A percentile compares a stretch with the other conserved stretches of the same genome.
These are phyloP conservation scores for Waltiozyma sp. DNA, from an alignment of 1,139 yeast species.

Conservation along the genomic window DNA sequence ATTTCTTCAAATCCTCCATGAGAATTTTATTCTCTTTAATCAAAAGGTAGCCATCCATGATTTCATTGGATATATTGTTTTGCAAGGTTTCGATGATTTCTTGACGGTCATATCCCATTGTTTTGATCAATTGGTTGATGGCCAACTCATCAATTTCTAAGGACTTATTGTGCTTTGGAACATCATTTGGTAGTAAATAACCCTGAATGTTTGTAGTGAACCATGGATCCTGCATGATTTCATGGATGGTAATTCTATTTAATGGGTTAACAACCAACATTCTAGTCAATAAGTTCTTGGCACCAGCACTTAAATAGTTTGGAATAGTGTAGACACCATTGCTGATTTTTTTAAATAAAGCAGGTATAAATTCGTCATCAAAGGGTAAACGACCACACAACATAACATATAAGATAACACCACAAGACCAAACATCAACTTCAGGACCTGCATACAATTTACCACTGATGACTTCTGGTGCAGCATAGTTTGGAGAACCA, in stretches of 20 bases:
- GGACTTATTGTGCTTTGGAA: slow-evolving; percentile 20
- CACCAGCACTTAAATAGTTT: slow-evolving; percentile 77
- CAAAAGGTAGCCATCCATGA: slow-evolving; percentile 82
- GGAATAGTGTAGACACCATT: slow-evolving; percentile 95
- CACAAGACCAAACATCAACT: slow-evolving; percentile 98
- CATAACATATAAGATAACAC: slow-evolving; percentile 94
- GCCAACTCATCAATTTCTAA: slow-evolving; percentile 63
- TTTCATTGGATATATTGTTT: slow-evolving; percentile 52
- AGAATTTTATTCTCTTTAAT: slow-evolving; percentile 75
- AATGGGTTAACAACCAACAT: slow-evolving; percentile 96
- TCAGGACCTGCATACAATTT: slow-evolving; percentile 97
- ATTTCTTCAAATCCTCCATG: slow-evolving; percentile 53
- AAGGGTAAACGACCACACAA: slow-evolving; percentile 94
- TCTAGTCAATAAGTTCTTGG: slow-evolving; percentile 73
- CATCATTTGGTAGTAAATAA: slow-evolving; percentile 66
- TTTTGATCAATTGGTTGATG: slow-evolving; percentile 63
- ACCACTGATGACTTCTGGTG: slow-evolving; percentile 96
- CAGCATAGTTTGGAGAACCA: slow-evolving; percentile 97
- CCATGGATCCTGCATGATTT: slow-evolving; percentile 95
- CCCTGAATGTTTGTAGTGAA: slow-evolving; percentile 76
- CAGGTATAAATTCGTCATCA: slow-evolving; percentile 96
- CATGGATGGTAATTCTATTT: slow-evolving; percentile 89
- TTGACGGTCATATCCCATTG: slow-evolving; percentile 90
- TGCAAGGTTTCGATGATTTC: slow-evolving; percentile 74
- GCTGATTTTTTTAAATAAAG: slow-evolving; percentile 85